Percentiles rank a stretch among this genome's conserved stretches.
These are phyloP conservation scores for Trypanosoma platydactyli DNA, from an alignment of 208 protist species.

Conservation along the genomic window DNA sequence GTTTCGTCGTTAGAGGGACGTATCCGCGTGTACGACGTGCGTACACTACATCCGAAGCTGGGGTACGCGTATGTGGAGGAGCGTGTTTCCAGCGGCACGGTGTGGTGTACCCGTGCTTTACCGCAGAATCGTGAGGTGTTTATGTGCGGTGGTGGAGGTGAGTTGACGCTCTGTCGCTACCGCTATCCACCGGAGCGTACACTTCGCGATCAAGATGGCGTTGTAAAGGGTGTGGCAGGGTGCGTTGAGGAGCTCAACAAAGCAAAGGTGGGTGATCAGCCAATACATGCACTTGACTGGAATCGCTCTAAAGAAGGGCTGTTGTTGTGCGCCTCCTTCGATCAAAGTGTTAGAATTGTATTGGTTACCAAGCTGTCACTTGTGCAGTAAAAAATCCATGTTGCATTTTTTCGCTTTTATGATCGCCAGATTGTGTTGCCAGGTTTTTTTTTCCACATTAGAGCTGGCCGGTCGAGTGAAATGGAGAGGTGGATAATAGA, in stretches of 20 bases:
- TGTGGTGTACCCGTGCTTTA: constrained; percentile 86
- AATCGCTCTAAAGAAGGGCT: constrained; percentile 80
- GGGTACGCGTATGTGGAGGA: constrained; percentile 90
- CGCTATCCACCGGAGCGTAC: constrained; percentile 85
- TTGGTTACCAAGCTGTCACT: constrained; percentile 83
- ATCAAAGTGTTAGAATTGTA: constrained; percentile 87
- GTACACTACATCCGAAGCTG: constrained; percentile 80
- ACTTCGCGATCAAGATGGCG: constrained; percentile 68
- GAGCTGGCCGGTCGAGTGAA: neutral
- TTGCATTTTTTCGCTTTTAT: neutral
- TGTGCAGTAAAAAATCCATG: constrained; percentile 34
- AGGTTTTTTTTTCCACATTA: neutral
- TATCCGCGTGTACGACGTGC: constrained; percentile 86
- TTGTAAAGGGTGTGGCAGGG: constrained; percentile 73
- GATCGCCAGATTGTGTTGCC: neutral
- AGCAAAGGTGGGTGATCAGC: constrained; percentile 84
- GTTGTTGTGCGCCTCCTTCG: constrained; percentile 79
- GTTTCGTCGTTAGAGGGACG: constrained; percentile 87
- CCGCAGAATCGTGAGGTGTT: constrained; percentile 94
- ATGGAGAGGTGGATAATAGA: neutral
- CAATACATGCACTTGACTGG: constrained; percentile 88
- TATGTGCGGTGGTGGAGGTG: constrained; percentile 84
- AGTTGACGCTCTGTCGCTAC: constrained; percentile 88
- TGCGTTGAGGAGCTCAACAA: constrained; percentile 80
- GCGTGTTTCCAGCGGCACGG: constrained; percentile 75